These are phyloP conservation scores for Mycosphaerella sp. DNA, from an alignment of 2,329 filamentous ascomycete genomes.

Conservation along the genomic window DNA sequence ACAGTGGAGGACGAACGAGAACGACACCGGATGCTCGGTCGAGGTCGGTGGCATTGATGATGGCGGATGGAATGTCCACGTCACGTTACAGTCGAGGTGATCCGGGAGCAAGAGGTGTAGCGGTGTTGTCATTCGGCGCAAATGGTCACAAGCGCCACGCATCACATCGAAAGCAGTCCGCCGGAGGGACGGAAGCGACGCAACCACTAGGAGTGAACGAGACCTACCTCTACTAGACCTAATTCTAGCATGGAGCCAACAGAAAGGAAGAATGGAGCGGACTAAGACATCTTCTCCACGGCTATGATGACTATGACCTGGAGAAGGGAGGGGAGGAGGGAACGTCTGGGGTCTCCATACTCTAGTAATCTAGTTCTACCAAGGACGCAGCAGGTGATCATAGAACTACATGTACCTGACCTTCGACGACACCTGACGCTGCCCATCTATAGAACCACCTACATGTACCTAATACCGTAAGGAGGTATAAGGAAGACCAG, in stretches of 20 bases:
- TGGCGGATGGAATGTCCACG: no score
- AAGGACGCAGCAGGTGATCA: neutral
- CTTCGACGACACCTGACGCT: neutral
- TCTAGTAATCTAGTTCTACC: no score
- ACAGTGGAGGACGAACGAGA: neutral
- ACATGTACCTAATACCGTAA: no score
- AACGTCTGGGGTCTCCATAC: neutral
- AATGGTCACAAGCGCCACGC: conserved; percentile 2
- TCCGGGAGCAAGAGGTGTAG: neutral
- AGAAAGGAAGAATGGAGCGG: neutral
- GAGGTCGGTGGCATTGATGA: neutral
- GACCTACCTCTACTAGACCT: no score
- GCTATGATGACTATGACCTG: neutral
- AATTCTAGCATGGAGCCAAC: no score
- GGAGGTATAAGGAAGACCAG: no score
- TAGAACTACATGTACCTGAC: neutral
- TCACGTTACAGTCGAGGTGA: neutral
- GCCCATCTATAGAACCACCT: neutral
- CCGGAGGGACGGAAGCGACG: neutral
- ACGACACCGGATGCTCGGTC: neutral
- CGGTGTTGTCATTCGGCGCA: conserved; percentile 1
- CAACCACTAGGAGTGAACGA: neutral
- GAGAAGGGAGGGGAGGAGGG: neutral
- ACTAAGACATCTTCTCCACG: neutral
- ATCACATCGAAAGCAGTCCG: neutral